Percentiles rank a stretch among this genome's conserved stretches.
These are phyloP conservation scores for Kwoniella shandongensis DNA, from an alignment of 768 basidiomycete genomes.

Conservation along the genomic window DNA sequence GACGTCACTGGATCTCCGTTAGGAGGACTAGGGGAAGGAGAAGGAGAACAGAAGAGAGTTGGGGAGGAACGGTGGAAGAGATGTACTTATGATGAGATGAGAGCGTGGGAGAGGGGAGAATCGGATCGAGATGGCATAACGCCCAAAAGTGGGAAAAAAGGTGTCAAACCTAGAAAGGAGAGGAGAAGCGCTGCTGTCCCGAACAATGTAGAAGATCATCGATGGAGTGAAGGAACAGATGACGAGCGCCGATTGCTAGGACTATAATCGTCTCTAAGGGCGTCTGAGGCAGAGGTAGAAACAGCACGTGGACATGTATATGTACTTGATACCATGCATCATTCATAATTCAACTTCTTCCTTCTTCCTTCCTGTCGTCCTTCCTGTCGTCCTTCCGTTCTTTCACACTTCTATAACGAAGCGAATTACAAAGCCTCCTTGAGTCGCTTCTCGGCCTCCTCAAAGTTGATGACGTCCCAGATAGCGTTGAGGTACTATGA, in stretches of 20 bases:
- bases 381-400: background rate
- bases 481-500: constrained; percentile 85
- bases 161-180: background rate
- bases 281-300: no score
- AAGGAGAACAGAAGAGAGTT: no score
- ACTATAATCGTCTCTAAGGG: no score
- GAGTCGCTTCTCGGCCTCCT: constrained; percentile 79
- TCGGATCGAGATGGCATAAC: background rate
- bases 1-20: no score
- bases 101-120: constrained; percentile 8
- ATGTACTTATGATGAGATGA: constrained; percentile 28
- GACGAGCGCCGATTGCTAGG: background rate
- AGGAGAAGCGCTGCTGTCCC: background rate
- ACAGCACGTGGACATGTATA: no score
- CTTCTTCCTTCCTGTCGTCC: constrained; percentile 1
- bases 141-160: background rate
- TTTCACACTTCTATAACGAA: no score
- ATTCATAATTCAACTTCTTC: background rate
- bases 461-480: constrained; percentile 95
- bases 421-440: constrained; percentile 39
- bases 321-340: no score
- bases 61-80: constrained; percentile 12
- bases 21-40: no score
- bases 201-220: background rate
- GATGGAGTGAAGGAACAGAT: constrained; percentile 7